phyloP scores from a whole-genome alignment of 2,329 filamentous ascomycete species.

The Xylariaceae sp. region DNA sequence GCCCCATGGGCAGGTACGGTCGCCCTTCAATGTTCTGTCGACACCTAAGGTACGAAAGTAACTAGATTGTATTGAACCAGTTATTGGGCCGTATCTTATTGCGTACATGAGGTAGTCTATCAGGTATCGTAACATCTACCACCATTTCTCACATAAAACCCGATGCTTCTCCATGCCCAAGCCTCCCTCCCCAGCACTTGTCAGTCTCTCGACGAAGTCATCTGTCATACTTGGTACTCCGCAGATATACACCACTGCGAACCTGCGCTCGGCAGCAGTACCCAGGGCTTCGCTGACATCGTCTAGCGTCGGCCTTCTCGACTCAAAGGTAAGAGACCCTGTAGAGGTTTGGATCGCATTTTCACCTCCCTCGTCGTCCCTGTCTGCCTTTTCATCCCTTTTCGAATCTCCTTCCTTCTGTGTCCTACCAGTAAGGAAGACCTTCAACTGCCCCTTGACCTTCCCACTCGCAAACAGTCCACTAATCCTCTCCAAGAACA shows the following conservation, averaged over 20 bases:
- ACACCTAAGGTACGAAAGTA: no score
- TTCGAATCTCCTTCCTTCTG: constrained; percentile 3
- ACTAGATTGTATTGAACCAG: no score
- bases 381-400: constrained; percentile 9
- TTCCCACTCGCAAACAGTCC: constrained; percentile 35
- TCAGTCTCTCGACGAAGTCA: constrained; percentile 51
- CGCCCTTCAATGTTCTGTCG: no score
- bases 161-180: constrained; percentile 41
- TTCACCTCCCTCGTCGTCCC: neutral
- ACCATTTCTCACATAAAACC: constrained; percentile 62
- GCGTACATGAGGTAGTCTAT: no score
- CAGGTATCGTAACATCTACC: constrained; percentile 36
- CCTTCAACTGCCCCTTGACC: constrained; percentile 38
- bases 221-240: constrained; percentile 68
- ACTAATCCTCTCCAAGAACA: constrained; percentile 50
- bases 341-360: constrained; percentile 7
- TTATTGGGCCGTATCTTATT: no score
- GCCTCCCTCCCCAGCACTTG: constrained; percentile 20
- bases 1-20: no score
- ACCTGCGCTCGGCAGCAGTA: constrained; percentile 31
- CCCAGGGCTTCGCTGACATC: constrained; percentile 42
- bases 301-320: constrained; percentile 39
- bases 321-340: constrained; percentile 27
- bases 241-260: constrained; percentile 61
- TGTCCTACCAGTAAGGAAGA: constrained; percentile 50